Evolutionary conservation across 192 early-diverging fungal genomes (phyloP).

Genomic region (Backusella westeae): DNA sequence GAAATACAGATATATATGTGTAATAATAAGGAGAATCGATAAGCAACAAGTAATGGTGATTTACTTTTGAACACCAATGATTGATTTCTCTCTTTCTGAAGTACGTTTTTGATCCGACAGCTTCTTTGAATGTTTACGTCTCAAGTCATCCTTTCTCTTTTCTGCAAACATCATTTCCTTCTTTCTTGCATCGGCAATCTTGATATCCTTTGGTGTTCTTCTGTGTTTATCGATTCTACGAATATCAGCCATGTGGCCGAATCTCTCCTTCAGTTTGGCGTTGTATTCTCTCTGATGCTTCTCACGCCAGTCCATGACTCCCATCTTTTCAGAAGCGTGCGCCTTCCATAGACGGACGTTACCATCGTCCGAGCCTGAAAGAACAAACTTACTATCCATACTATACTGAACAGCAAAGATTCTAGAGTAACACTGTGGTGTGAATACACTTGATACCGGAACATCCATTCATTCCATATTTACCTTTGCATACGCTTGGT

Average conservation of each 20-base stretch:
- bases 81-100: constrained; percentile 70
- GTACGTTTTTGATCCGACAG: constrained; percentile 51
- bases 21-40: neutral
- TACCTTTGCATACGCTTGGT: constrained; percentile 96
- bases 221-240: constrained; percentile 84
- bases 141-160: constrained; percentile 88
- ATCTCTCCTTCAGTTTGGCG: constrained; percentile 90
- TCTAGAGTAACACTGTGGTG: constrained; percentile 50
- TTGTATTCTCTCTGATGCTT: constrained; percentile 75
- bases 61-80: constrained; percentile 64
- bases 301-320: constrained; percentile 70
- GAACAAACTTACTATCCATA: constrained; percentile 93
- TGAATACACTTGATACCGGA: neutral
- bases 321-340: constrained; percentile 80
- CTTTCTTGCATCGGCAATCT: constrained; percentile 77
- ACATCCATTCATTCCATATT: no score
- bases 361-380: constrained; percentile 97
- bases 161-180: constrained; percentile 75
- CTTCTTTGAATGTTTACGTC: constrained; percentile 81
- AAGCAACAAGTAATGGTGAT: neutral
- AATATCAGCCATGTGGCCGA: constrained; percentile 88
- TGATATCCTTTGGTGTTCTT: constrained; percentile 81
- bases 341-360: constrained; percentile 98
- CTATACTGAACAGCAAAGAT: constrained; percentile 91
- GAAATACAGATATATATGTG: neutral